Conservation (phyloP, 371 early-diverging fungal species). For the Synchytrium microbalum region DNA sequence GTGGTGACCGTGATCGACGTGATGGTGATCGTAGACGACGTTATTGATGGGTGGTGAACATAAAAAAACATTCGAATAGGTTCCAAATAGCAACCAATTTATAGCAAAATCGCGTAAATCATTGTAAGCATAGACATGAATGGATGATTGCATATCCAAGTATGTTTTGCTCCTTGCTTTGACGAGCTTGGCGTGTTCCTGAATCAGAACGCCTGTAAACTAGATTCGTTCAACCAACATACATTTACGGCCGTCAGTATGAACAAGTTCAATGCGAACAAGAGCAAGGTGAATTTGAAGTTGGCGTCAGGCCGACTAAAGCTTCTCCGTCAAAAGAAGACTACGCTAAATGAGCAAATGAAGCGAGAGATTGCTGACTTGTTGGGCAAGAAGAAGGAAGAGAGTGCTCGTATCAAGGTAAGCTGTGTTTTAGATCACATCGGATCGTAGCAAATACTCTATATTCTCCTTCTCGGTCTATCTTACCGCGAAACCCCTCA, state of each 20-base stretch:
- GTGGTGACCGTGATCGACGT: background rate
- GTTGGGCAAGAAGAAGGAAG: slow-evolving; percentile 72
- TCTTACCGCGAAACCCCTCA: background rate
- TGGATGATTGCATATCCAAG: too few relatives aligned
- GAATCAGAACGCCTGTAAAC: too few relatives aligned
- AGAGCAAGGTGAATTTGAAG: slow-evolving; percentile 76
- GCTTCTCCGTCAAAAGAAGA: slow-evolving; percentile 82
- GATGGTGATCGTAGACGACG: background rate
- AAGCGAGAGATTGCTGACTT: slow-evolving; percentile 77
- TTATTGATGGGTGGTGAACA: too few relatives aligned
- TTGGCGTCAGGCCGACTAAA: slow-evolving; percentile 76
- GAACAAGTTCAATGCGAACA: background rate
- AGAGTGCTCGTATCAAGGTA: slow-evolving; percentile 80
- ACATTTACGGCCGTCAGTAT: too few relatives aligned
- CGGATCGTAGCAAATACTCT: slow-evolving; percentile 1
- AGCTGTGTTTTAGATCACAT: slow-evolving; percentile 16
- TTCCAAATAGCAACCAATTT: too few relatives aligned
- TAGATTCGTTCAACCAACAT: too few relatives aligned
- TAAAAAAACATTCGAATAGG: too few relatives aligned
- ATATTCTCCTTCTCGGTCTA: background rate
- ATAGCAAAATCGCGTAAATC: too few relatives aligned
- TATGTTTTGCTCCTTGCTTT: too few relatives aligned
- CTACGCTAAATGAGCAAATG: slow-evolving; percentile 58
- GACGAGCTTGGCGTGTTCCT: too few relatives aligned
- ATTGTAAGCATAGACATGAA: too few relatives aligned